Conservation (phyloP, 2,329 filamentous ascomycete species). For the Verticillium zaregamsianum region DNA sequence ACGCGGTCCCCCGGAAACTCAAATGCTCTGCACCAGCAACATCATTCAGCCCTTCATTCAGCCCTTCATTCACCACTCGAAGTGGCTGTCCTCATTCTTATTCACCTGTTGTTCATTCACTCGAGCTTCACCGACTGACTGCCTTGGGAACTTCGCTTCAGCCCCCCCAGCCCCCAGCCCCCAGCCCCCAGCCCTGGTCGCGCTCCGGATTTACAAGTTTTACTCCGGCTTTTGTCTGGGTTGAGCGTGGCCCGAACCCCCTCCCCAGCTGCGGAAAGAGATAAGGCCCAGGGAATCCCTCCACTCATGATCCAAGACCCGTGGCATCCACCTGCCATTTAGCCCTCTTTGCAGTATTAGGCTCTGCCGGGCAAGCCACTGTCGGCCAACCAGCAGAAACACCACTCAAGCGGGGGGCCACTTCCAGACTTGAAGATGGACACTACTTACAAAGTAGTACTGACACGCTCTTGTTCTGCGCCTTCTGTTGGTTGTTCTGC, state of each 20-base stretch:
- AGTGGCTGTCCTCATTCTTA: no score
- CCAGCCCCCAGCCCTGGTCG: not conserved
- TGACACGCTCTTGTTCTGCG: not conserved
- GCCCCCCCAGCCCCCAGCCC: not conserved
- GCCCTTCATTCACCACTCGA: no score
- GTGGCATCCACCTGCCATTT: not conserved
- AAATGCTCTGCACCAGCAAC: not conserved
- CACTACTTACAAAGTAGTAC: not conserved
- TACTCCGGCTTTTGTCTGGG: not conserved
- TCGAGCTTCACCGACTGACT: no score
- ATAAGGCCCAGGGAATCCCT: not conserved
- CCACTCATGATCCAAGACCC: not conserved
- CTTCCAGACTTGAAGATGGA: not conserved
- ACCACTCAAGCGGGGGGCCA: not conserved
- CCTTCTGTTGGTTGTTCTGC: not conserved
- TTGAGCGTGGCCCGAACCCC: not conserved
- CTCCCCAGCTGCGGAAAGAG: not conserved
- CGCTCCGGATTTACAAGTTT: not conserved
- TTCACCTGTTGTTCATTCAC: no score
- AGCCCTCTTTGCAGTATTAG: not conserved
- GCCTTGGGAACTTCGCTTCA: no score
- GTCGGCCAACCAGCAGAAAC: not conserved
- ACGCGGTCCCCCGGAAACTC: not conserved
- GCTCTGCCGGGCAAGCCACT: not conserved
- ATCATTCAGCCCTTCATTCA: no score